Base-by-base conservation (phyloP, 768 basidiomycete genomes). In the Amanita pallidorosea region DNA sequence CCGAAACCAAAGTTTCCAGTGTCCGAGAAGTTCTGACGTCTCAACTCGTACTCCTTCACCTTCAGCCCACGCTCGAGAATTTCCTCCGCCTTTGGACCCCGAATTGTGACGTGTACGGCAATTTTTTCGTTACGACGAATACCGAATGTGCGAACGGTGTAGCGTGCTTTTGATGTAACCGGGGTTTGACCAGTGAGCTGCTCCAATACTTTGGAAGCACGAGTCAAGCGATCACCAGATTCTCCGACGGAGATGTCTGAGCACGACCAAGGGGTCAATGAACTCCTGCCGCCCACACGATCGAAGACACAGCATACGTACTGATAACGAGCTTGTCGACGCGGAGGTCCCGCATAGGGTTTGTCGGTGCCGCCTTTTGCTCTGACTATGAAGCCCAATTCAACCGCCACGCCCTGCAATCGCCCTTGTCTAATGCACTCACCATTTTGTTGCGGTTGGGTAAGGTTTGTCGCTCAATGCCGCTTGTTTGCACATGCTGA, bases 121-220 rank as follows among this genome's bases (percentile, higher is more conserved):
- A 98, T 99, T 81, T 99, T 99, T 75, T 99, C 95, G 78, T 99
- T 99, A 75, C 96, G 89, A 68, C 96, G 88, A 79, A 99, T 99
- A 64, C 90, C 88, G 76, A 99, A 99, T 45, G 88, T 88, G 60
- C 95, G 93, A 71, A 98, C 92, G 65, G 96, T 98, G 86, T 95
- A 98, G 60, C 96, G 90, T 56, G 95, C 96, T 80, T 98, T 99
- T 67, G 94, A 97, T 60, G 94, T 96, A 61, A 99, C 95, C 65
- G 95, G 95, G 44, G 95, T 90, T 79, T 99, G 95, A 61, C 95
- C 95, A 61, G 95, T 99, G 56, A 99, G 85, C 72, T 99, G 95
- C 73, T 99, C 95, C 62, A 99, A 77, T 61, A 98, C 95, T 74
- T 99, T 99, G 67, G 95, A 94, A 47, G 95, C 95, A 75, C 95